Evolutionary conservation across 2,329 filamentous ascomycete genomes (phyloP).

Genomic region (Endocalyx cinctus): DNA sequence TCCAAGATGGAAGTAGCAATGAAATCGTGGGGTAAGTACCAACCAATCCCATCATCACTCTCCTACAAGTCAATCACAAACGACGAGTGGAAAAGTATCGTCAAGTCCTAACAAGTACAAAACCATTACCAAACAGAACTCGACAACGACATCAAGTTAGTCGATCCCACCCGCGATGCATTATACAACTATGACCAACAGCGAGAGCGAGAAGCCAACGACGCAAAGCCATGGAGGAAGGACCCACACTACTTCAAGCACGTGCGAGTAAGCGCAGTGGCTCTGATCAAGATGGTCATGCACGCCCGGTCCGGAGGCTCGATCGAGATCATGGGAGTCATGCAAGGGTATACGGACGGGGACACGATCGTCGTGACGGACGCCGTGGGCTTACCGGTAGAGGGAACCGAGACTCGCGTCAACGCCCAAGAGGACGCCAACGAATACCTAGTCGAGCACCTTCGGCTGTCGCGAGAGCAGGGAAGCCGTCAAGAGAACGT

Average conservation of each 20-base stretch:
- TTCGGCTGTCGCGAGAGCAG: constrained; percentile 70
- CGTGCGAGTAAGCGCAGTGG: constrained; percentile 88
- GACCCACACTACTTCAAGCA: constrained; percentile 88
- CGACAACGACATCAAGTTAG: constrained; percentile 77
- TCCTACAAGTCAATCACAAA: too few species aligned
- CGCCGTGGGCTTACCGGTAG: constrained; percentile 87
- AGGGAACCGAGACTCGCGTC: constrained; percentile 96
- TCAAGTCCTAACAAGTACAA: background rate
- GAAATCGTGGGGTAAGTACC: constrained; percentile 54
- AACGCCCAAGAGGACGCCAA: constrained; percentile 95
- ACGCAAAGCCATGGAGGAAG: constrained; percentile 67
- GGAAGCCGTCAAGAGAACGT: constrained; percentile 77
- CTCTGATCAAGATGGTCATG: constrained; percentile 98
- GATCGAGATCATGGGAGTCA: constrained; percentile 95
- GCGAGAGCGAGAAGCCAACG: constrained; percentile 62
- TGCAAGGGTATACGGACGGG: constrained; percentile 88
- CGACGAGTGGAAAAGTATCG: constrained; percentile 9
- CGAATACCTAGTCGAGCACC: constrained; percentile 91
- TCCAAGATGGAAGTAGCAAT: constrained; percentile 51
- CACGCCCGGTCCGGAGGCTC: constrained; percentile 91
- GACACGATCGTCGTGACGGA: constrained; percentile 90
- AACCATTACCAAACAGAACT: constrained; percentile 57
- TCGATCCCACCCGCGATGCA: constrained; percentile 83
- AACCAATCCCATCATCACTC: constrained; percentile 10
- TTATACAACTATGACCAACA: constrained; percentile 78